Conservation (phyloP, 805 yeast genomes). For the Vanderwaltozyma verrucispora region DNA sequence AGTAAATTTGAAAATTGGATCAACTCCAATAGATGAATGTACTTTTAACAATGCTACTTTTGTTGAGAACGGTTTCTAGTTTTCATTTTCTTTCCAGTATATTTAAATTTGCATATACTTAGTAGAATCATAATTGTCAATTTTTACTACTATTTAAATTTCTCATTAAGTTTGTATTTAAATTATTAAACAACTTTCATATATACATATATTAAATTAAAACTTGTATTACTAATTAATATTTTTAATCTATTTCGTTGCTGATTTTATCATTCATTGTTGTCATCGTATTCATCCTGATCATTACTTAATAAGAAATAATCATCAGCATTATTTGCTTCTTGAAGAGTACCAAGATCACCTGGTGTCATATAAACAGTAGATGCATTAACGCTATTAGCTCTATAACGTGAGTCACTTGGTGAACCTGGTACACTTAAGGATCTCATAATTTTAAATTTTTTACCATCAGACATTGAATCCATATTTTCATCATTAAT, state of each 20-base stretch:
- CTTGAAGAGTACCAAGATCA: constrained; percentile 93
- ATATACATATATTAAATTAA: no score
- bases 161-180: no score
- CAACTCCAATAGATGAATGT: no score
- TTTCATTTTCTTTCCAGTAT: no score
- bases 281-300: constrained; percentile 29
- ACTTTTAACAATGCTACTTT: no score
- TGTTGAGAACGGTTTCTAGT: no score
- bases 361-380: constrained; percentile 91
- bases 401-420: constrained; percentile 34
- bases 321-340: constrained; percentile 72
- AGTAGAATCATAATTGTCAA: no score
- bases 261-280: constrained; percentile 25
- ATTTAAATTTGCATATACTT: no score
- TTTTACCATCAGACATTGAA: constrained; percentile 29
- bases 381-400: constrained; percentile 10
- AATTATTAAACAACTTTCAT: no score
- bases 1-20: no score
- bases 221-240: no score
- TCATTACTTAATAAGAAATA: constrained; percentile 40
- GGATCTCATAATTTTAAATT: constrained; percentile 76
- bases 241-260: not conserved
- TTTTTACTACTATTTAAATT: no score
- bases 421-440: constrained; percentile 98
- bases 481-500: constrained; percentile 23